phyloP scores from a whole-genome alignment of 495 filamentous ascomycete species.

The Talaromyces proteolyticus region DNA sequence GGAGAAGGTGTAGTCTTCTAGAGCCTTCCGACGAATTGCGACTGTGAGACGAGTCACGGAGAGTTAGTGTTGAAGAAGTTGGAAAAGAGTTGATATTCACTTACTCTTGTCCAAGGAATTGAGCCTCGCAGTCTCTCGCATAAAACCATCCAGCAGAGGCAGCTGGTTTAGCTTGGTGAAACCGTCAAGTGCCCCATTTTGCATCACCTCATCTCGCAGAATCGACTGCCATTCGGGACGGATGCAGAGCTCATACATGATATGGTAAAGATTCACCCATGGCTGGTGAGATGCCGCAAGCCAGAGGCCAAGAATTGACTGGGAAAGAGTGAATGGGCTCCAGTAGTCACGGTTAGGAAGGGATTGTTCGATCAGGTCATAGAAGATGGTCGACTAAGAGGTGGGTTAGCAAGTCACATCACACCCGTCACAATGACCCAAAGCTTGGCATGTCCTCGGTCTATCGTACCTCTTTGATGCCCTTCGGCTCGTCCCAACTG shows the following conservation, averaged over 20 bases:
- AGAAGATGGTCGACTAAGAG: not conserved
- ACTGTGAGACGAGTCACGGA: conserved; percentile 2
- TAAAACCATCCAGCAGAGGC: conserved; percentile 11
- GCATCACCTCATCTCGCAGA: conserved; percentile 7
- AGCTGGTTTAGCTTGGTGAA: not conserved
- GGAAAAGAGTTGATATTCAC: not conserved
- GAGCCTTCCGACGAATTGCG: conserved; percentile 10
- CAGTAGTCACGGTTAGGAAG: conserved; percentile 3
- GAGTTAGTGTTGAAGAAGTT: not conserved
- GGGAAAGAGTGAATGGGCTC: conserved; percentile 6
- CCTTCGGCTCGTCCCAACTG: not conserved
- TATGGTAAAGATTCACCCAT: conserved; percentile 6
- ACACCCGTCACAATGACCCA: not conserved
- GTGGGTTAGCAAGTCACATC: not conserved
- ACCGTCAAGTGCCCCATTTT: not conserved
- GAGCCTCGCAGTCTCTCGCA: conserved; percentile 4
- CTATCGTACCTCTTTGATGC: not conserved
- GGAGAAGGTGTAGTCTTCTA: conserved; percentile 10
- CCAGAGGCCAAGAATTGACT: conserved; percentile 10
- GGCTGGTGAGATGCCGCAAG: conserved; percentile 14
- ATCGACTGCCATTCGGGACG: conserved; percentile 11
- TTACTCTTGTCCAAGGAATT: conserved; percentile 8
- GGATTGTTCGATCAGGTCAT: not conserved
- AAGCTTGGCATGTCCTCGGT: not conserved
- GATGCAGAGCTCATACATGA: conserved; percentile 3